Conservation (phyloP, 139 green algal genomes). For the Chlamydomonas sp. region DNA sequence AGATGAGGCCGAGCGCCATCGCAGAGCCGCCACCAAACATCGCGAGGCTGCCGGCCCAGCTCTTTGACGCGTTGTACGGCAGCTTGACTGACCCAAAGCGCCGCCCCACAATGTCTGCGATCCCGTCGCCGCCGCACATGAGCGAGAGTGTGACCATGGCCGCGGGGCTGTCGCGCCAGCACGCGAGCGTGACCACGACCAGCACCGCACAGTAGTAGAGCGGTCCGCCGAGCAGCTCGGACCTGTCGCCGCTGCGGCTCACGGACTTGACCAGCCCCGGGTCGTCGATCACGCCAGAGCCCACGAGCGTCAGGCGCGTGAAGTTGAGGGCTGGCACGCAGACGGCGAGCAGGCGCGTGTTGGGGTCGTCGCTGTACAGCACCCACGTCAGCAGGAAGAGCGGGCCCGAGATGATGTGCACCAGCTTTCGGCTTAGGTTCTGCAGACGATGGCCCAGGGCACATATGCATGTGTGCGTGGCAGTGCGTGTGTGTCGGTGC, state of each 20-base stretch:
- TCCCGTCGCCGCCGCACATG: constrained; percentile 65
- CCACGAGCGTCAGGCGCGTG: constrained; percentile 56
- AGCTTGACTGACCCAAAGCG: constrained; percentile 56
- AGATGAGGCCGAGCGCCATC: constrained; percentile 45
- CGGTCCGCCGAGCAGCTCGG: constrained; percentile 66
- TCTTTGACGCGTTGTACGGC: constrained; percentile 82
- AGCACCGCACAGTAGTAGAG: constrained; percentile 83
- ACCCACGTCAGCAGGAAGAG: constrained; percentile 80
- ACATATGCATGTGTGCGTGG: no score
- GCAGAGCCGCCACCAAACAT: constrained; percentile 68
- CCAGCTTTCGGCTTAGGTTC: constrained; percentile 87
- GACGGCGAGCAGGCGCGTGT: neutral
- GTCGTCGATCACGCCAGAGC: constrained; percentile 53
- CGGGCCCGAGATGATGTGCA: constrained; percentile 83
- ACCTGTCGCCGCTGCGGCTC: constrained; percentile 53
- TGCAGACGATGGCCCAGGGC: constrained; percentile 27
- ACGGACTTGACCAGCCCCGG: constrained; percentile 64
- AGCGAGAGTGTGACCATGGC: constrained; percentile 18
- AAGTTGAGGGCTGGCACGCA: no score
- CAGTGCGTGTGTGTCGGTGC: no score
- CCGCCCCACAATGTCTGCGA: constrained; percentile 90
- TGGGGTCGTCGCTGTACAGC: constrained; percentile 68
- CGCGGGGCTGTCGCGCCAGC: constrained; percentile 64
- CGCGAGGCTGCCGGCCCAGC: constrained; percentile 73
- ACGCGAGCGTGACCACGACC: constrained; percentile 51